Conservation (phyloP, 78 protist genomes). For the Pigoraptor vietnamica region DNA sequence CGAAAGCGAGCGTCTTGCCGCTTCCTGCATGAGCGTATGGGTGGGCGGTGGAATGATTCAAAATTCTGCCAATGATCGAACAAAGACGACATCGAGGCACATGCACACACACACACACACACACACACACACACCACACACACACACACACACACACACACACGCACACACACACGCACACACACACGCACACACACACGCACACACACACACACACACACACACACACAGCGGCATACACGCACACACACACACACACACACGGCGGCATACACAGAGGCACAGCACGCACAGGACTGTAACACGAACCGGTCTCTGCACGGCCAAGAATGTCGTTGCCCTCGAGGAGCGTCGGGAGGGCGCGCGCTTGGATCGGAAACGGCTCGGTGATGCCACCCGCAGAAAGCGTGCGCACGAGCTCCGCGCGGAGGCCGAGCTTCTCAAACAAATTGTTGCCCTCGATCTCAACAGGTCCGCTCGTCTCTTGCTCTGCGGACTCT, state of each 20-base stretch:
- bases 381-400: conserved; percentile 6
- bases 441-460: too few species aligned
- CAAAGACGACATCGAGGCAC: too few species aligned
- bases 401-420: not conserved
- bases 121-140: not conserved
- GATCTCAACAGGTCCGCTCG: too few species aligned
- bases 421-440: not conserved
- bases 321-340: conserved; percentile 55
- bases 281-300: not conserved
- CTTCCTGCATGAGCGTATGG: conserved; percentile 46
- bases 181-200: not conserved
- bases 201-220: not conserved
- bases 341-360: conserved; percentile 30
- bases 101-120: not conserved
- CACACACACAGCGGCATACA: not conserved
- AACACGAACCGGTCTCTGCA: conserved; percentile 54
- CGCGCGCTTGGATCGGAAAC: conserved; percentile 48
- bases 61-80: too few species aligned
- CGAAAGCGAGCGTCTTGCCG: conserved; percentile 69
- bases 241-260: too few species aligned
- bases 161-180: not conserved
- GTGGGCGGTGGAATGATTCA: not conserved
- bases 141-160: not conserved
- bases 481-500: not conserved
- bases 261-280: not conserved